These are phyloP conservation scores for Sabuloglossum arenarium DNA, from an alignment of 495 filamentous ascomycete genomes.

Conservation along the genomic window DNA sequence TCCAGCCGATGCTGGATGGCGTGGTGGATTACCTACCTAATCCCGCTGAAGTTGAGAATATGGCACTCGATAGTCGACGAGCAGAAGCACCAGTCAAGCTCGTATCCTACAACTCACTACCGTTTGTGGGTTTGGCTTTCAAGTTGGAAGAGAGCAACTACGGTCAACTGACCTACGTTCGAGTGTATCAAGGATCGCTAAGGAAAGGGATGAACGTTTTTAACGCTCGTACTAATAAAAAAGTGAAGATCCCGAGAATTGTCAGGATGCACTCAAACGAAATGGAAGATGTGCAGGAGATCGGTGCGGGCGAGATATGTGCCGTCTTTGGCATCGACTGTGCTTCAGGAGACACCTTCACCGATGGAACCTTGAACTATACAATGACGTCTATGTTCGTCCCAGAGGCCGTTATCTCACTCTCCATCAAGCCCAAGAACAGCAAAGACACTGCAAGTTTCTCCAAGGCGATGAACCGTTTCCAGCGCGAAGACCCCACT, in stretches of 20 bases:
- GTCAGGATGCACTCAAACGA: conserved; percentile 99
- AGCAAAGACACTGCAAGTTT: conserved; percentile 87
- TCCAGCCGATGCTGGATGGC: conserved; percentile 94
- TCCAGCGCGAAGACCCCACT: conserved; percentile 96
- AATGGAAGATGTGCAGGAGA: conserved; percentile 87
- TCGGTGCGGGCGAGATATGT: conserved; percentile 93
- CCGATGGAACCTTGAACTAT: conserved; percentile 82
- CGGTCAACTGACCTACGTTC: conserved; percentile 94
- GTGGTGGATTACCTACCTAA: conserved; percentile 95
- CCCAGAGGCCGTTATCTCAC: conserved; percentile 91
- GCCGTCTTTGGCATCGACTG: conserved; percentile 98
- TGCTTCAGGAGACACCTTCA: conserved; percentile 95
- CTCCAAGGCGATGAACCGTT: conserved; percentile 95
- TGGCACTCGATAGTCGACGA: conserved; percentile 67
- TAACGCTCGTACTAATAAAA: conserved; percentile 88
- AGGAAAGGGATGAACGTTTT: conserved; percentile 76
- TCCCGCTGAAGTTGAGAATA: conserved; percentile 72
- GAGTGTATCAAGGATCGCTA: conserved; percentile 88
- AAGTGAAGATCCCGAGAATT: conserved; percentile 90
- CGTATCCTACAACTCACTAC: conserved; percentile 75
- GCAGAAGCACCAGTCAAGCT: conserved; percentile 64
- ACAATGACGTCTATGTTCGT: conserved; percentile 98
- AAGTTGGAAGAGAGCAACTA: conserved; percentile 99
- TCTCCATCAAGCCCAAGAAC: conserved; percentile 92
- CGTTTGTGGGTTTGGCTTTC: conserved; percentile 92